A percentile compares a stretch with the other conserved stretches of the same genome.
These are phyloP conservation scores for Cercospora sp. DNA, from an alignment of 2,329 filamentous ascomycete species.

Conservation along the genomic window DNA sequence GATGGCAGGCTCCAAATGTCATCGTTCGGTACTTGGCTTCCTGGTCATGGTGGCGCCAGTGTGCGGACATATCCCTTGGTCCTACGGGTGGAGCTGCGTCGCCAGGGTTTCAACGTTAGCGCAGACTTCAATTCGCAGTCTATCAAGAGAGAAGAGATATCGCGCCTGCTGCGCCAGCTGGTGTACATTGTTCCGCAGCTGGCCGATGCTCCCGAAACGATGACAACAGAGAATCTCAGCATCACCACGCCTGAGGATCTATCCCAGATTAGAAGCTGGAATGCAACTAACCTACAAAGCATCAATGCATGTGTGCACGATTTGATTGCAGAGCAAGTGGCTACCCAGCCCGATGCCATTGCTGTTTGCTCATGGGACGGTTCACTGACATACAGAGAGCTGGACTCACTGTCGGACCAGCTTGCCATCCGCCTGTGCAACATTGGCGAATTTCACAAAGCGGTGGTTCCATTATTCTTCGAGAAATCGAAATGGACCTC, in stretches of 20 bases:
- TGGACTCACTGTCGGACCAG: background rate
- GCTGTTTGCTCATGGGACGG: background rate
- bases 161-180: background rate
- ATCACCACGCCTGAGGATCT: background rate
- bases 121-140: background rate
- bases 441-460: background rate
- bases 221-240: background rate
- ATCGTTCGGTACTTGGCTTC: background rate
- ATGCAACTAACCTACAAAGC: background rate
- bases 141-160: background rate
- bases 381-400: background rate
- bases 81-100: background rate
- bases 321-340: background rate
- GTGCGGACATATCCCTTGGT: background rate
- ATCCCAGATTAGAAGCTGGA: background rate
- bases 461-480: constrained; percentile 34
- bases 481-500: constrained; percentile 42
- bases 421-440: background rate
- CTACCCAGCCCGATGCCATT: background rate
- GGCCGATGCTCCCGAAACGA: background rate
- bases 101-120: background rate
- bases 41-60: background rate
- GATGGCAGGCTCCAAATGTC: background rate
- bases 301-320: background rate
- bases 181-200: background rate